Base-by-base conservation (phyloP, 2,329 filamentous ascomycete genomes). In the Ophiosphaerella herpotricha region DNA sequence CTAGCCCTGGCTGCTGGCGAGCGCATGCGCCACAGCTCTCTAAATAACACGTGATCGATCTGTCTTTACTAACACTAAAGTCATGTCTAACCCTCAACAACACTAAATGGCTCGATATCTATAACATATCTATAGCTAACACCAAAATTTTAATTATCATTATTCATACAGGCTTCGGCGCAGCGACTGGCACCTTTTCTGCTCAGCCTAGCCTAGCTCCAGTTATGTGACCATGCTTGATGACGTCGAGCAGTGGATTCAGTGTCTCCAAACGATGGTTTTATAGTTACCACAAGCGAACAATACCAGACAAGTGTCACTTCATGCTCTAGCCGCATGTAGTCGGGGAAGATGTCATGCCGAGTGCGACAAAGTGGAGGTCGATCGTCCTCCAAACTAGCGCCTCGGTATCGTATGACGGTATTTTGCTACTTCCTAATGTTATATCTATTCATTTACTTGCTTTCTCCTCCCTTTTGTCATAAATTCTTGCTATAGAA, bases 331-430 rank as follows among this genome's bases (percentile, higher is more conserved):
- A 31, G 23, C 26, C 26, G 39, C n/a, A 18, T 33, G 39, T 11
- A 37, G 21, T 32, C 23, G 9, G 3, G 31, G 18, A 39, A 24
- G 45, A 46, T 38, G 43, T 52, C 46, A 33, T 48, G 16, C 49
- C 45, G 35, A 54, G 46, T 23, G 50, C 38, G 61, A 54, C 52
- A 52, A 50, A 43, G 56, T 50, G 52, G 47, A 50, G 36, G 50
- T 50, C 46, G 50, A 52, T 40, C 41, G 47, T 41, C 41, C 46
- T 33, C 37, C 46, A 29, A 42, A 42, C 52, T 57, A 61, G 52
- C 61, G 58, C 60, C 66, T 65, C 57, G 64, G 61, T 61, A 60
- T 63, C 64, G 67, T 60, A 65, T 71, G 64, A 67, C 54, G 60
- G 55, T 54, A 37, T 53, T 31, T 29, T 29, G 26, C 26, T 29